These are phyloP conservation scores for Gynostemma pentaphyllum DNA, from an alignment of 306 rosid species.

Conservation along the genomic window DNA sequence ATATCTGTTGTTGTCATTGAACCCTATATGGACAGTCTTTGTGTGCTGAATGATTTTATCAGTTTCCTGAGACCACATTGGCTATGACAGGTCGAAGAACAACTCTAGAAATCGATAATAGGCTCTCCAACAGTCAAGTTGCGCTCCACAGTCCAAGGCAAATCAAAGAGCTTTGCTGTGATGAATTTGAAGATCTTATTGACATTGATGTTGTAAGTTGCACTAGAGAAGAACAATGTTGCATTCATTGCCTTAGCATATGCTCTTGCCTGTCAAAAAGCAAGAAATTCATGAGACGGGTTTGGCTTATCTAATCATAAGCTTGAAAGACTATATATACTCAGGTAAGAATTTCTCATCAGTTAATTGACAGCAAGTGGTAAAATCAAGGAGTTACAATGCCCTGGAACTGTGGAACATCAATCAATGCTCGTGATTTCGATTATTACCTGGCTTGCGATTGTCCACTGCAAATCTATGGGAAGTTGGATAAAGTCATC, in stretches of 20 bases:
- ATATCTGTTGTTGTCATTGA: neutral
- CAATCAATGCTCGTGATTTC: neutral
- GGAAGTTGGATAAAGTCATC: slow-evolving; percentile 98
- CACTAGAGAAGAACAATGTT: slow-evolving; percentile 84
- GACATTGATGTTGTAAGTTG: slow-evolving; percentile 88
- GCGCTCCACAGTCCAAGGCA: slow-evolving; percentile 90
- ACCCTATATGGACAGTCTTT: neutral
- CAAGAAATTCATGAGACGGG: neutral
- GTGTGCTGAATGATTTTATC: neutral
- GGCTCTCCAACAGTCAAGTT: slow-evolving; percentile 89
- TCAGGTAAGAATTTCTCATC: neutral
- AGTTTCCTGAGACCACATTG: neutral
- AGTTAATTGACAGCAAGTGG: neutral
- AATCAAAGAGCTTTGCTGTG: slow-evolving; percentile 86
- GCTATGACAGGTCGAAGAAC: slow-evolving; percentile 5
- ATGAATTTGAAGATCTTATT: slow-evolving; percentile 95
- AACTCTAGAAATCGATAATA: slow-evolving; percentile 66
- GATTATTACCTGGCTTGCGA: slow-evolving; percentile 66
- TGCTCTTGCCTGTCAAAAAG: slow-evolving; percentile 70
- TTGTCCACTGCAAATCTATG: slow-evolving; percentile 89
- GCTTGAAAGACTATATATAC: neutral
- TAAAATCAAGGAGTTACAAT: neutral
- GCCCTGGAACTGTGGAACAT: neutral
- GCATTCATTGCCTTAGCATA: slow-evolving; percentile 84
- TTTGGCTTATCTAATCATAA: neutral